These are phyloP conservation scores for Neurospora tetrasperma DNA, from an alignment of 495 filamentous ascomycete genomes.

Conservation along the genomic window DNA sequence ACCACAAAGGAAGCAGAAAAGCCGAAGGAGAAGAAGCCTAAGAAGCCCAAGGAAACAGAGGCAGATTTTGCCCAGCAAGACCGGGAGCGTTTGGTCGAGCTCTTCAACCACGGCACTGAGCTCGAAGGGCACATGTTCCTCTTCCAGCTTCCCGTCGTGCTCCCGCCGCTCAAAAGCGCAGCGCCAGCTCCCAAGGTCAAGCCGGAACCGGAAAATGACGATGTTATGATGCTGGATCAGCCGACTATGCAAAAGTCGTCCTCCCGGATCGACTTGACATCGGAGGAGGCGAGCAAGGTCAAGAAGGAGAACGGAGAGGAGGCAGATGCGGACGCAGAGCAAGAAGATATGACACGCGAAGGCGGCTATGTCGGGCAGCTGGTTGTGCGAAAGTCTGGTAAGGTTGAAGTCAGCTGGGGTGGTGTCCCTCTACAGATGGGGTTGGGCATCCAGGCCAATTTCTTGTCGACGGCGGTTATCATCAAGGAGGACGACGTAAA, in stretches of 20 bases:
- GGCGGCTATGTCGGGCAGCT: slow-evolving; percentile 50
- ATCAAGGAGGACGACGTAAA: slow-evolving; percentile 34
- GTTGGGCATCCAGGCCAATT: slow-evolving; percentile 31
- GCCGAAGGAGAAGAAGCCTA: slow-evolving; percentile 17
- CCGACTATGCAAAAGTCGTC: slow-evolving; percentile 8
- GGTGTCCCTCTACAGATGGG: slow-evolving; percentile 39
- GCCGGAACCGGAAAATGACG: slow-evolving; percentile 19
- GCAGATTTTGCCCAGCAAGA: slow-evolving; percentile 20
- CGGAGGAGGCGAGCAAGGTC: slow-evolving; percentile 11
- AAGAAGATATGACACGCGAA: slow-evolving; percentile 11
- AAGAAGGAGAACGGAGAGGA: slow-evolving; percentile 17
- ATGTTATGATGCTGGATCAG: slow-evolving; percentile 17
- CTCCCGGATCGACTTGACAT: slow-evolving; percentile 27
- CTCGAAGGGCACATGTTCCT: slow-evolving; percentile 47
- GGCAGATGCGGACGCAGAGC: slow-evolving; percentile 4
- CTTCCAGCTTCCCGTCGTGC: slow-evolving; percentile 54
- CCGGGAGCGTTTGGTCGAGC: slow-evolving; percentile 22
- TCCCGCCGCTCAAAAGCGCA: slow-evolving; percentile 39
- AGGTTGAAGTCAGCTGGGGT: slow-evolving; percentile 51
- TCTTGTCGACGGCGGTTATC: slow-evolving; percentile 36
- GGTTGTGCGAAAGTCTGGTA: slow-evolving; percentile 48
- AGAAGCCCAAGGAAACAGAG: slow-evolving; percentile 26
- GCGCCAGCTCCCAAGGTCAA: slow-evolving; percentile 13
- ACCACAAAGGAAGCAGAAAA: slow-evolving; percentile 13
- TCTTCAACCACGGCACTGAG: slow-evolving; percentile 19